Percentiles rank a stretch among this genome's conserved stretches.
Conservation (phyloP, 2,329 filamentous ascomycete genomes). For the Colletotrichum abscissum region DNA sequence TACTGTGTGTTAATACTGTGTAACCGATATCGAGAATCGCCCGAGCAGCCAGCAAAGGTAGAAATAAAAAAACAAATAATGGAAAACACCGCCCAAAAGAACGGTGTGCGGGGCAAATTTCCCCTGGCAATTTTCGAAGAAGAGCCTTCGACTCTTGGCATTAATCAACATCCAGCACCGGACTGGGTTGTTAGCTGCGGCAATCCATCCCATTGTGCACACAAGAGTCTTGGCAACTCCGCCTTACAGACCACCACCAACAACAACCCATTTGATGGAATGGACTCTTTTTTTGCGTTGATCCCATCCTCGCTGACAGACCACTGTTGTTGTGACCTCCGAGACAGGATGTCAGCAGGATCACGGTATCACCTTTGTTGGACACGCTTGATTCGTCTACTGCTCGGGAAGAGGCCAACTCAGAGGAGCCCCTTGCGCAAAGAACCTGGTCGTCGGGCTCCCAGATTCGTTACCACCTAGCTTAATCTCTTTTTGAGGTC, state of each 20-base stretch:
- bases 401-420: not conserved
- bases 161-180: conserved; percentile 30
- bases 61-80: no score
- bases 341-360: not conserved
- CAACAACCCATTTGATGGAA: not conserved
- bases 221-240: conserved; percentile 29
- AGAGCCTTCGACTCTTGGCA: conserved; percentile 19
- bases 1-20: no score
- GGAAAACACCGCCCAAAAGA: not conserved
- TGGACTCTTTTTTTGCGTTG: not conserved
- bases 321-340: not conserved
- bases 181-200: conserved; percentile 24
- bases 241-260: conserved; percentile 22
- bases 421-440: not conserved
- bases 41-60: no score
- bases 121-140: conserved; percentile 18
- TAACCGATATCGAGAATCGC: no score
- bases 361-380: conserved; percentile 7
- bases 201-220: conserved; percentile 25
- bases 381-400: conserved; percentile 1
- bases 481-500: conserved; percentile 12
- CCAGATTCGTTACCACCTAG: not conserved
- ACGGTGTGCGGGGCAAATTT: not conserved
- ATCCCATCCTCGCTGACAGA: not conserved
- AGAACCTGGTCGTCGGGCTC: conserved; percentile 10